Evolutionary conservation across 1,284 basidiomycete genomes (phyloP).

Genomic region (Ustilago hordei): DNA sequence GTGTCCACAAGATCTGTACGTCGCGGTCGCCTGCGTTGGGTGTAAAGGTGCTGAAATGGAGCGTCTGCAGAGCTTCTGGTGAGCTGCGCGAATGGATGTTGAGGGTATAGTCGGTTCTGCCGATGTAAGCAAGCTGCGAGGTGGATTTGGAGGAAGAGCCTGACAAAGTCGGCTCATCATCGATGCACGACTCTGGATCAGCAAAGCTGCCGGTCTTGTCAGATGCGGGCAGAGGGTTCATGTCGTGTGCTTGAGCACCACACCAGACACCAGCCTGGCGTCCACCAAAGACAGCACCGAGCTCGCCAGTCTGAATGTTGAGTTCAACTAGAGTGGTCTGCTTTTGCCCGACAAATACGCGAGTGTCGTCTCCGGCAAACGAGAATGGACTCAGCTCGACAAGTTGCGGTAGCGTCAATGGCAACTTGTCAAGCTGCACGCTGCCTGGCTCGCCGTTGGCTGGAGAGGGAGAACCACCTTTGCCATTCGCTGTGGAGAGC

Average conservation of each 20-base stretch:
- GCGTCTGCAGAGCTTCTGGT: constrained; percentile 61
- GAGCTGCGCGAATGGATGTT: constrained; percentile 62
- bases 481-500: constrained; percentile 72
- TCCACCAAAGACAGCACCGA: constrained; percentile 80
- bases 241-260: constrained; percentile 38
- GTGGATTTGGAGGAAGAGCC: constrained; percentile 43
- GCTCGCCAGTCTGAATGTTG: constrained; percentile 82
- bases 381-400: constrained; percentile 88
- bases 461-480: constrained; percentile 8
- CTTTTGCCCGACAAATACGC: constrained; percentile 86
- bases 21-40: constrained; percentile 67
- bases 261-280: constrained; percentile 48
- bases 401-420: constrained; percentile 85
- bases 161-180: constrained; percentile 41
- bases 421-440: constrained; percentile 77
- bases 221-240: constrained; percentile 9
- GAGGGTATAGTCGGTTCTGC: constrained; percentile 67
- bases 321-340: constrained; percentile 83
- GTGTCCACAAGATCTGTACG: constrained; percentile 58
- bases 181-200: constrained; percentile 43
- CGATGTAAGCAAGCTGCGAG: constrained; percentile 56
- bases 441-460: constrained; percentile 29
- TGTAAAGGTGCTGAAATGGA: constrained; percentile 64
- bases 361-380: constrained; percentile 78
- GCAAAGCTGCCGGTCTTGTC: not conserved